Evolutionary conservation across 208 protist species (phyloP), one percentile per base, ranked within the genome.

Genomic region (Angomonas deanei): DNA sequence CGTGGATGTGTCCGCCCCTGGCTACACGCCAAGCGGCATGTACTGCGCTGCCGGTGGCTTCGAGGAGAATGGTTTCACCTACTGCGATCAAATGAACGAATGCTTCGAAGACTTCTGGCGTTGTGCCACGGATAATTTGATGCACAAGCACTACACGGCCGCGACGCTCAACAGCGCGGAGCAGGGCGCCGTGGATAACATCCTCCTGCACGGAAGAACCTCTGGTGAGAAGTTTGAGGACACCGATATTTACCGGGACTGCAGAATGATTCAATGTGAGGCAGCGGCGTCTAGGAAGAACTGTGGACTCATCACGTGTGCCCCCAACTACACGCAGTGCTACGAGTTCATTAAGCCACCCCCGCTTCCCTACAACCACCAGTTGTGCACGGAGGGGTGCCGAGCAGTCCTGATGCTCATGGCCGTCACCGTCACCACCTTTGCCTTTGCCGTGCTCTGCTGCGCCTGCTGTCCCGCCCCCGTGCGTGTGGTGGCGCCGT

Each of bases 281-380:
- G 77, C 81, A 4, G 77, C 75, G 0, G 53, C 26, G 17, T 72
- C 73, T 8, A 76, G 81, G 39, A 26, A 76, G 33, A 81, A 76
- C 72, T 88, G 81, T 57, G 81, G 81, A 31, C 77, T 88, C 21
- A 19, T 78, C 26, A 88, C 81, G 0, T 88, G 81, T 61, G 46
- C 78, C 38, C 77, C 77, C 4, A 81, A 84, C 72, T 77, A 78
- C 70, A 84, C 74, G 36, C 74, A 88, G 66, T 88, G 81, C 72
- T 64, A 72, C 65, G 71, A 82, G 70, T 88, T 69, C 65, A 81
- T 88, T 33, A 50, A 34, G 5, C 77, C 81, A 5, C 77, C 81
- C 5, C 77, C 76, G 33, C 61, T 78, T 56, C 74, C 81, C 15
- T 62, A 77, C 60, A 59, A 57, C 0, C 70, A 80, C 34, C 68